Percentiles rank a stretch among this genome's conserved stretches.
Conservation (phyloP, 2,329 filamentous ascomycete species). For the Davidsoniella virescens region DNA sequence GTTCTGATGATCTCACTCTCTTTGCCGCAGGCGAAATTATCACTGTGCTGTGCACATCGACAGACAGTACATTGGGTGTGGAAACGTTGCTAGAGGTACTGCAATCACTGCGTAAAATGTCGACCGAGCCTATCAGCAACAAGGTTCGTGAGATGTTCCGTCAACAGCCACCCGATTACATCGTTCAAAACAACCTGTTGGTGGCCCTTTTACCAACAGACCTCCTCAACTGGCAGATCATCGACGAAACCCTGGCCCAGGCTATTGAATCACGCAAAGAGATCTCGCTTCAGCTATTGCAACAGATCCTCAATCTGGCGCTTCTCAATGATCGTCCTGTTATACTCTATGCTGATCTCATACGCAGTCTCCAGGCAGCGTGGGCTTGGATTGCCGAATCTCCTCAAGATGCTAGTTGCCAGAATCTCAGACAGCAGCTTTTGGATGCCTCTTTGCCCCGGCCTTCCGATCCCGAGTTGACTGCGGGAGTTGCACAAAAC, state of each 20-base stretch:
- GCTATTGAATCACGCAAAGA: slow-evolving; percentile 55
- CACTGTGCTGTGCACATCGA: slow-evolving; percentile 36
- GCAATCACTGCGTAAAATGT: slow-evolving; percentile 43
- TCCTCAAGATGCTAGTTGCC: slow-evolving; percentile 43
- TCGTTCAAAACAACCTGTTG: slow-evolving; percentile 42
- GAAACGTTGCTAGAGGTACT: slow-evolving; percentile 48
- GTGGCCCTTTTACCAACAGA: slow-evolving; percentile 42
- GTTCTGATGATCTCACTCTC: slow-evolving; percentile 41
- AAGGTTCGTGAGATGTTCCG: slow-evolving; percentile 40
- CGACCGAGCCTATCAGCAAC: slow-evolving; percentile 35
- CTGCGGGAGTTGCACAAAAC: slow-evolving; percentile 37
- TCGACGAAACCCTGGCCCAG: slow-evolving; percentile 58
- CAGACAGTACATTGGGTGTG: slow-evolving; percentile 38
- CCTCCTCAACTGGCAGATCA: slow-evolving; percentile 43
- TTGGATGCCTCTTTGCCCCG: slow-evolving; percentile 26
- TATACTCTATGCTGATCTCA: slow-evolving; percentile 72
- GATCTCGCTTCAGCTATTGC: slow-evolving; percentile 62
- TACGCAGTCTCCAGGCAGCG: slow-evolving; percentile 63
- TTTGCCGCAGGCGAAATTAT: slow-evolving; percentile 45
- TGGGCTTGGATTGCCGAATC: slow-evolving; percentile 70
- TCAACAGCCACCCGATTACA: slow-evolving; percentile 36
- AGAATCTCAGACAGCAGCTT: slow-evolving; percentile 53
- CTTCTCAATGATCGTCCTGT: slow-evolving; percentile 63
- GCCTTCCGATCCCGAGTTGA: slow-evolving; percentile 27
- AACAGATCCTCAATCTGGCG: slow-evolving; percentile 60